A percentile compares a stretch with the other conserved stretches of the same genome.
Evolutionary conservation across 176 grass and related monocot genomes (phyloP).

Genomic region (Luzula sylvatica): DNA sequence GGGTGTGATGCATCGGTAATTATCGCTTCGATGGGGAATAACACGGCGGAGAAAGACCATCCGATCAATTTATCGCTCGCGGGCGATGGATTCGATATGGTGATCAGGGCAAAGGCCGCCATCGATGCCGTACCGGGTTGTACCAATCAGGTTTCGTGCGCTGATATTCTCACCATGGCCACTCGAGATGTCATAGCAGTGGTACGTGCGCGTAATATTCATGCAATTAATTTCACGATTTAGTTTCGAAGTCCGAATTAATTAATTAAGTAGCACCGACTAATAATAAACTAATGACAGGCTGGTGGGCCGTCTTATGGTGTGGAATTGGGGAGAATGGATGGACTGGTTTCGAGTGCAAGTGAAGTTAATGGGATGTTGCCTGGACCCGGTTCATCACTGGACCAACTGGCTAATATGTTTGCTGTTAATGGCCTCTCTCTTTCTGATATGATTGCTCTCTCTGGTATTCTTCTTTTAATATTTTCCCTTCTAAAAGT

Average conservation of each 20-base stretch:
- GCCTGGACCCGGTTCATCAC: constrained; percentile 48
- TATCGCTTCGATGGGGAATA: constrained; percentile 47
- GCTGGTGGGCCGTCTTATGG: constrained; percentile 59
- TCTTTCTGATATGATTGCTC: constrained; percentile 70
- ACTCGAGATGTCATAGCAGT: constrained; percentile 63
- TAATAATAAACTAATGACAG: constrained; percentile 17
- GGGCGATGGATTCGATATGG: constrained; percentile 91
- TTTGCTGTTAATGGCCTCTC: constrained; percentile 79
- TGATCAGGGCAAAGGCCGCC: constrained; percentile 78
- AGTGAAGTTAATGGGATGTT: constrained; percentile 52
- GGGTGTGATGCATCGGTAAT: constrained; percentile 88
- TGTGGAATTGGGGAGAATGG: constrained; percentile 72
- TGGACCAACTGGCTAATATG: constrained; percentile 57
- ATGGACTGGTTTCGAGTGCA: constrained; percentile 71
- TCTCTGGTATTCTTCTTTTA: constrained; percentile 54
- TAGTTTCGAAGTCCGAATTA: too few relatives aligned
- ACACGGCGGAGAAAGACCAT: constrained; percentile 95
- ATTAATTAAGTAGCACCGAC: too few relatives aligned
- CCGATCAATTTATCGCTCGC: constrained; percentile 62
- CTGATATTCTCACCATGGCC: constrained; percentile 84
- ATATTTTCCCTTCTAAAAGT: too few relatives aligned
- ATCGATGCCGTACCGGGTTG: constrained; percentile 63
- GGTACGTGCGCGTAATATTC: constrained; percentile 21
- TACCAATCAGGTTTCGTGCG: constrained; percentile 69
- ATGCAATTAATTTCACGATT: too few relatives aligned